Evolutionary conservation across 345 rosid genomes (phyloP), one percentile per base, ranked within the genome.

Genomic region (Rhizophora apiculata): DNA sequence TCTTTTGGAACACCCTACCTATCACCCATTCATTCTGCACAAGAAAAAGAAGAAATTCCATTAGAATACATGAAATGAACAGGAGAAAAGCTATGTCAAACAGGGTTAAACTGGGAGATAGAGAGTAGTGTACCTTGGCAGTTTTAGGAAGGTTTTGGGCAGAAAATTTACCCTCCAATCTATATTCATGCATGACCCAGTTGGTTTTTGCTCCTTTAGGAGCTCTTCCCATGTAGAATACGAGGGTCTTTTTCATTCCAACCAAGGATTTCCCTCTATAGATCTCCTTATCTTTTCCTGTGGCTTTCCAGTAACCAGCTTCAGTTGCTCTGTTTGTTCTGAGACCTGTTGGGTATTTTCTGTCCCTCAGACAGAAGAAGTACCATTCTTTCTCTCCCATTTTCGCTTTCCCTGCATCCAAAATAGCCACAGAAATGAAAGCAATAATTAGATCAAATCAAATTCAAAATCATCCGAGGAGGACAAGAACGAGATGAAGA

Each of bases 371-470:
- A 68, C 97, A 91, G 90, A 93, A 93, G 67, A 93, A 91, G 62
- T 93, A 91, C 98, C 98, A 93, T 51, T 93, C 97, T 74, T 86
- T 93, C 78, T 89, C 97, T 20, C 97, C 98, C 95, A 91, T 85
- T 79, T 91, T 94, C 48, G 98, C 97, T 80, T 88, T 91, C 87
- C 86, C 98, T 94, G n/a, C 66, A 79, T 21, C 67, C 60, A 69
- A 29, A 59, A 69, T 30, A 29, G 63, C 48, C 20, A 60, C 60
- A 62, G 36, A 48, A 20, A 62, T 4, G 48, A 39, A 39, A 39
- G 16, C 16, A n/a, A 55, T 26, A 55, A 55, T 55, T 55, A 55
- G 27, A 10, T 10, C 59, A 55, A 22, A 5, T 0, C 59, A 3
- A 4, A 24, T 56, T 56, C 49, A 43, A 11, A 3, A 26, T 43